Evolutionary conservation across 257 asterid species (phyloP), one percentile per base, ranked within the genome.

Genomic region (Apocynum venetum): DNA sequence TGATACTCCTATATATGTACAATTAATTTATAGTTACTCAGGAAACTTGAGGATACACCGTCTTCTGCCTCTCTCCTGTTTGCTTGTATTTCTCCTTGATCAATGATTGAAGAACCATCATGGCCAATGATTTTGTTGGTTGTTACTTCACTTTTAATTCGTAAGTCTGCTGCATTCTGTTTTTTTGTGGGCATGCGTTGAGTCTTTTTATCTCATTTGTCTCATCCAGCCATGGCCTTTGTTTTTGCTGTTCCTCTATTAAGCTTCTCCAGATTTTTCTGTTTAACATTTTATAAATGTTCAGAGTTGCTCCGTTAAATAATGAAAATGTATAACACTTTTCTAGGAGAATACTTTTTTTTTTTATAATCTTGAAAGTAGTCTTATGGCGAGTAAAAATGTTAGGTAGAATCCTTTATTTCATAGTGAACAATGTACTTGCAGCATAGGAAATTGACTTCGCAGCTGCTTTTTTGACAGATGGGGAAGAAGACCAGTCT

Each of bases 401-500:
- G 47, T 2, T 44, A 44, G 47, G 3, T 44, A 44, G 6, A 44
- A 44, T 44, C 47, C 3, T 44, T 44, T 44, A 44, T 75, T 40
- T 76, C 15, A 36, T 64, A 12, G 49, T 13, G 4, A 25, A 61
- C 31, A 15, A 41, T 44, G 8, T 9, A 3, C 51, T 59, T 72
- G 35, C 31, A 13, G 8, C 31, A 38, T 0, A n/a, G 67, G 49
- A 41, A 65, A 5, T 43, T 55, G 19, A 25, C 56, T 63, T 46
- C 20, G 68, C 52, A 10, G 15, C 20, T 79, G 71, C 4, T 78
- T 31, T 78, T 82, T 55, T 17, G 53, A 66, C 88, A 92, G 97
- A 87, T 73, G 65, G 80, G 78, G 80, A 85, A 4, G 91, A 87
- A 72, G 87, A 85, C 41, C 82, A 80, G 59, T 19, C 76, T 63